These are phyloP conservation scores for Puccinia triticina DNA, from an alignment of 1,284 basidiomycete genomes.

Conservation along the genomic window DNA sequence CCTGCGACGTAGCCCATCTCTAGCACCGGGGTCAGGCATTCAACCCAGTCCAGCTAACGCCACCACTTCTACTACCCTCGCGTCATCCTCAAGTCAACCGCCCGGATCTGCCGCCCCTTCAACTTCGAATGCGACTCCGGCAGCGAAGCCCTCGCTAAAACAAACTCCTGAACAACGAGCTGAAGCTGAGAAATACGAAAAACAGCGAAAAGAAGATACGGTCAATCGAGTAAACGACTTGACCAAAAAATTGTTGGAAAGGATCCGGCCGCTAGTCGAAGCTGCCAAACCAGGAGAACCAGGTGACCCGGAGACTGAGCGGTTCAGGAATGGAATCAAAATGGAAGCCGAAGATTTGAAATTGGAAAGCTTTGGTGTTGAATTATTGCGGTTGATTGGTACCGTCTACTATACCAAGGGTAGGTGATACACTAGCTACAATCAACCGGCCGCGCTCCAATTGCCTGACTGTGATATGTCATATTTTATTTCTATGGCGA, in stretches of 20 bases:
- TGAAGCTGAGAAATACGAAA: constrained; percentile 70
- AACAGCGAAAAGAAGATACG: constrained; percentile 65
- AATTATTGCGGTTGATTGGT: constrained; percentile 67
- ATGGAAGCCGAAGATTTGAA: constrained; percentile 94
- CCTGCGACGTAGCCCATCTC: constrained; percentile 22
- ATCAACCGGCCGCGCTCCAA: background rate
- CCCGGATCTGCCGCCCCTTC: constrained; percentile 19
- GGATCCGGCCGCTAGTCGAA: constrained; percentile 83
- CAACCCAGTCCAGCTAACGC: constrained; percentile 36
- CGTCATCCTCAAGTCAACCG: constrained; percentile 23
- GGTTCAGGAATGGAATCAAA: constrained; percentile 73
- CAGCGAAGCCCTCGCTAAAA: constrained; percentile 40
- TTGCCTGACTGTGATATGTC: background rate
- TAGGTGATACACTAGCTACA: background rate
- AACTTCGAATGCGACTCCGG: background rate
- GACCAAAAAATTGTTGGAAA: constrained; percentile 75
- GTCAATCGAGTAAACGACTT: constrained; percentile 66
- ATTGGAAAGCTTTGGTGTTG: constrained; percentile 95
- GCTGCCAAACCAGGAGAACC: constrained; percentile 66
- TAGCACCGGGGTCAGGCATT: constrained; percentile 10
- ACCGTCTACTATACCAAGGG: constrained; percentile 49
- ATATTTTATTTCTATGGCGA: constrained; percentile 61
- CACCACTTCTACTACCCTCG: constrained; percentile 31
- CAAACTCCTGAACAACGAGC: constrained; percentile 61
- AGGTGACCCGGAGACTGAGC: constrained; percentile 54